Evolutionary conservation across 164 flowering plant genomes (phyloP).

Genomic region (Taxillus chinensis): DNA sequence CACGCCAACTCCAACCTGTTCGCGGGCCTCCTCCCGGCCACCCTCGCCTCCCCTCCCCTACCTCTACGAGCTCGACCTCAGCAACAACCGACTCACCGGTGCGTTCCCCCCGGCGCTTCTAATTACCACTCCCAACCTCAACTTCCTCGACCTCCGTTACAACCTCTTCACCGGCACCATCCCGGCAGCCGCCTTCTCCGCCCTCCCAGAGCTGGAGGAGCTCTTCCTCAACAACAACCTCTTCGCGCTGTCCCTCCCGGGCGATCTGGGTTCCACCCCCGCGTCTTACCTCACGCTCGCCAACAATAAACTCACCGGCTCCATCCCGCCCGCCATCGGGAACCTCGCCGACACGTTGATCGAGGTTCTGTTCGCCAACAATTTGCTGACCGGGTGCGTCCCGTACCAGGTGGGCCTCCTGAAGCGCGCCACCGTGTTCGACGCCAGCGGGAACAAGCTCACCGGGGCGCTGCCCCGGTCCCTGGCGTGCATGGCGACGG

Average conservation of each 20-base stretch:
- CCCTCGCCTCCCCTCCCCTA: constrained; percentile 11
- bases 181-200: constrained; percentile 7
- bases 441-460: background rate
- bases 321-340: background rate
- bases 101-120: constrained; percentile 31
- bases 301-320: background rate
- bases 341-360: background rate
- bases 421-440: background rate
- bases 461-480: background rate
- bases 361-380: background rate
- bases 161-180: constrained; percentile 25
- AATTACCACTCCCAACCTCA: constrained; percentile 7
- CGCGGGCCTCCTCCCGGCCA: constrained; percentile 17
- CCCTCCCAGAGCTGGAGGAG: constrained; percentile 9
- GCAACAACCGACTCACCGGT: constrained; percentile 36
- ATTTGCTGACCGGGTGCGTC: background rate
- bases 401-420: background rate
- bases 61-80: constrained; percentile 51
- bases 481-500: background rate
- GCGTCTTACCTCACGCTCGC: background rate
- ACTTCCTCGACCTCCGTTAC: constrained; percentile 45
- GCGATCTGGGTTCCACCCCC: background rate
- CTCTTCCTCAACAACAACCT: constrained; percentile 1
- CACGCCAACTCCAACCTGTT: constrained; percentile 51
- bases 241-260: background rate